Evolutionary conservation across 2,329 filamentous ascomycete genomes (phyloP).

Genomic region (Pseudogymnoascus sp.): DNA sequence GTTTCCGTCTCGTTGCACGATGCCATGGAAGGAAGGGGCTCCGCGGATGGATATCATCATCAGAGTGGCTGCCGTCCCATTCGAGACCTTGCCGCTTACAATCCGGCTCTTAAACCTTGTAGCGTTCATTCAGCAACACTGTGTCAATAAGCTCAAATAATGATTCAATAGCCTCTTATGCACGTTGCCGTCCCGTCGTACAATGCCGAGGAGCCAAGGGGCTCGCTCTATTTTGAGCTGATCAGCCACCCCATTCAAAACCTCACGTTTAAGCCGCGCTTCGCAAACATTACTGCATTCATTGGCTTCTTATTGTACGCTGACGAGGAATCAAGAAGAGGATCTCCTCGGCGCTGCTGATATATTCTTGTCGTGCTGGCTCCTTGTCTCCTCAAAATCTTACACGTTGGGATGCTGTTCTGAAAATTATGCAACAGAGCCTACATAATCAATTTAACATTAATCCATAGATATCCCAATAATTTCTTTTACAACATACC

Average conservation of each 20-base stretch:
- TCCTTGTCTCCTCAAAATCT: not conserved
- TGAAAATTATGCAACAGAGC: not conserved
- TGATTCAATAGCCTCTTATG: not conserved
- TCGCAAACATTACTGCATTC: not conserved
- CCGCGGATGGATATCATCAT: not conserved
- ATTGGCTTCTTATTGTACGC: not conserved
- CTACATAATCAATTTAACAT: not conserved
- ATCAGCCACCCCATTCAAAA: not conserved
- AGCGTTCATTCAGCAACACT: not conserved
- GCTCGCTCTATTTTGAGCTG: not conserved
- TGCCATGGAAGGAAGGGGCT: not conserved
- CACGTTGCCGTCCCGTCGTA: not conserved
- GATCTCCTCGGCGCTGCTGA: no score
- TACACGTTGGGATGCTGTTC: not conserved
- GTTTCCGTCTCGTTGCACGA: not conserved
- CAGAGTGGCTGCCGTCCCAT: not conserved
- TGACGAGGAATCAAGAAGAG: not conserved
- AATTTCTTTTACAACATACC: not conserved
- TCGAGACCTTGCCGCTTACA: not conserved
- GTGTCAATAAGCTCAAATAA: not conserved
- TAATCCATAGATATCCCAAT: not conserved
- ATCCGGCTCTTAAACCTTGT: not conserved
- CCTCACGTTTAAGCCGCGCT: not conserved
- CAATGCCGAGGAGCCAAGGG: not conserved
- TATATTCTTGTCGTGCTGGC: not conserved